These are phyloP conservation scores for Reutealis trisperma DNA, from an alignment of 345 rosid species.

Conservation along the genomic window DNA sequence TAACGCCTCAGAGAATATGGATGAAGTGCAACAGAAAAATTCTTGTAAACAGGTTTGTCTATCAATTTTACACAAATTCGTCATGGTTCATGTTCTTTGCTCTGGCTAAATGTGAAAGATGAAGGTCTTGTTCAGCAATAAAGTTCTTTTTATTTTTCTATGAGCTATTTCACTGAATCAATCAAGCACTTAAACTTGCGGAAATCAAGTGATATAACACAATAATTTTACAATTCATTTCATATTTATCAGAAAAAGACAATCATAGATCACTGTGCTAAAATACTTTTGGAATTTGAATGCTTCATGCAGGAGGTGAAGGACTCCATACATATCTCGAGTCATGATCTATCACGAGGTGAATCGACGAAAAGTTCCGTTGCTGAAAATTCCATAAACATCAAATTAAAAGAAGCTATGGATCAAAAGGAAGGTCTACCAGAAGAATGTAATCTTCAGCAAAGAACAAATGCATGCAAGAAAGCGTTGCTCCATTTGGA, in stretches of 20 bases:
- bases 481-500: slow-evolving; percentile 51
- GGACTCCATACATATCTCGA: slow-evolving; percentile 12
- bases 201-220: neutral
- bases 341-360: neutral
- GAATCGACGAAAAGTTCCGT: slow-evolving; percentile 7
- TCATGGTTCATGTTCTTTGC: neutral
- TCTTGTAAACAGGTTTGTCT: slow-evolving; percentile 45
- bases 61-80: neutral
- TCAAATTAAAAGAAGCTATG: slow-evolving; percentile 12
- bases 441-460: slow-evolving; percentile 29
- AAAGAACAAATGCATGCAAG: slow-evolving; percentile 47
- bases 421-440: slow-evolving; percentile 10
- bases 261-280: neutral
- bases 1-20: slow-evolving; percentile 22
- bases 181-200: neutral
- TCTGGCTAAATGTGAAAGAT: neutral
- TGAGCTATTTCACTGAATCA: neutral
- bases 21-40: slow-evolving; percentile 16
- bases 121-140: neutral
- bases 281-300: neutral
- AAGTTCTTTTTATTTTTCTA: neutral
- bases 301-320: slow-evolving; percentile 22
- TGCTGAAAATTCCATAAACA: slow-evolving; percentile 25
- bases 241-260: neutral
- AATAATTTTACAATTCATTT: neutral